These are phyloP conservation scores for Protomyces inouyei DNA, from an alignment of 1,139 yeast genomes.

Conservation along the genomic window DNA sequence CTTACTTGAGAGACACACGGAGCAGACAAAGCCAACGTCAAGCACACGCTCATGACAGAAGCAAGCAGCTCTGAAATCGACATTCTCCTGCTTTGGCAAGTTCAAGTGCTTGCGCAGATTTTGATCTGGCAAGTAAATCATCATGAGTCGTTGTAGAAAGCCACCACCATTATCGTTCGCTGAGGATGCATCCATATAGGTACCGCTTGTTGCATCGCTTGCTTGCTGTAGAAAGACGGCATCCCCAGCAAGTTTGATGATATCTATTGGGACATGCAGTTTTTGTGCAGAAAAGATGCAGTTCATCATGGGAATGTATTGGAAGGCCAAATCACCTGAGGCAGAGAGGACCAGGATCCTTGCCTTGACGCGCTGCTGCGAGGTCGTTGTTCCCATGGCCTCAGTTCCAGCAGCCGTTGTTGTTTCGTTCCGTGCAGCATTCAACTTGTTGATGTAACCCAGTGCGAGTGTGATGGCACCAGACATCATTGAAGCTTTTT, in stretches of 20 bases:
- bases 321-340: slow-evolving; percentile 70
- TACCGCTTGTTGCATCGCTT: slow-evolving; percentile 89
- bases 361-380: slow-evolving; percentile 39
- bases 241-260: slow-evolving; percentile 71
- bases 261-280: slow-evolving; percentile 82
- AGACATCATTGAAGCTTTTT: slow-evolving; percentile 51
- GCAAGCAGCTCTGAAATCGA: slow-evolving; percentile 92
- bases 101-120: slow-evolving; percentile 66
- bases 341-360: slow-evolving; percentile 63
- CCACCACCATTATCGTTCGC: slow-evolving; percentile 53
- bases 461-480: slow-evolving; percentile 78
- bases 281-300: slow-evolving; percentile 94
- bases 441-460: slow-evolving; percentile 63
- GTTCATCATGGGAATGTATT: slow-evolving; percentile 92
- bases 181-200: slow-evolving; percentile 67
- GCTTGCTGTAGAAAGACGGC: slow-evolving; percentile 93
- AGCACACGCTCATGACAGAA: slow-evolving; percentile 82
- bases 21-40: slow-evolving; percentile 90
- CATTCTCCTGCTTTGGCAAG: slow-evolving; percentile 77
- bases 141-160: slow-evolving; percentile 18
- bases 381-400: slow-evolving; percentile 52
- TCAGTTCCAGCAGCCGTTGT: slow-evolving; percentile 34
- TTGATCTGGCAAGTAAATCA: slow-evolving; percentile 78
- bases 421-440: not conserved
- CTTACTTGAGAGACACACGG: slow-evolving; percentile 75